Evolutionary conservation across 495 filamentous ascomycete species (phyloP), one percentile per base, ranked within the genome.

Genomic region (Hypomontagnella monticulosa): DNA sequence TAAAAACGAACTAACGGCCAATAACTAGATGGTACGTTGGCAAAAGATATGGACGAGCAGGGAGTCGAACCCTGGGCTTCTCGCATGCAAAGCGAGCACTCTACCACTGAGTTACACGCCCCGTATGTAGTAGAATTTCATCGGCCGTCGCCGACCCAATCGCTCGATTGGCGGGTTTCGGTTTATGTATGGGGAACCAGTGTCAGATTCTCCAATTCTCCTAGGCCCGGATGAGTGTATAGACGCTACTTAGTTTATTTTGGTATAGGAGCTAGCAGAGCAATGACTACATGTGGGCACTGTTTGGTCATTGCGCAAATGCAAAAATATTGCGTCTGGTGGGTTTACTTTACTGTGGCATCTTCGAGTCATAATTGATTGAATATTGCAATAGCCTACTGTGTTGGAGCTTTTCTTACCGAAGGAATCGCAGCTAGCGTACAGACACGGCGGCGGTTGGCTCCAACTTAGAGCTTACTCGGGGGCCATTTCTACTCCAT

Each of bases 71-170:
- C 63, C 63, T 66, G 63, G 63, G 20, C 63, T 66, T 66, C 63
- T 66, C 63, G 63, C 63, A 66, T 66, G 63, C 63, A 66, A 66
- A 66, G 63, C 63, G 63, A 66, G 63, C 63, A 66, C 63, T 66
- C 63, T 63, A 63, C 60, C 60, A 63, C 60, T 63, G 60, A 63
- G 60, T 63, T 63, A 63, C 60, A 63, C 60, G 60, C 60, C 60
- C 60, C 44, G 44, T 48, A 2, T 19, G 6, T 16, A 5, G 19
- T 27, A 33, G 44, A 27, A 3, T 27, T 27, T 27, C 23, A 27
- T 15, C 36, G 49, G 52, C 16, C 37, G 52, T 32, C 40, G 37
- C 52, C 38, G 23, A 55, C 52, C 34, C n/a, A 2, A 51, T 18
- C 50, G 4, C 27, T 16, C 27, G 44, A 48, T 33, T 8, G 2